Base-by-base conservation (phyloP, 805 yeast genomes). In the Priceomyces fermenticarens region DNA sequence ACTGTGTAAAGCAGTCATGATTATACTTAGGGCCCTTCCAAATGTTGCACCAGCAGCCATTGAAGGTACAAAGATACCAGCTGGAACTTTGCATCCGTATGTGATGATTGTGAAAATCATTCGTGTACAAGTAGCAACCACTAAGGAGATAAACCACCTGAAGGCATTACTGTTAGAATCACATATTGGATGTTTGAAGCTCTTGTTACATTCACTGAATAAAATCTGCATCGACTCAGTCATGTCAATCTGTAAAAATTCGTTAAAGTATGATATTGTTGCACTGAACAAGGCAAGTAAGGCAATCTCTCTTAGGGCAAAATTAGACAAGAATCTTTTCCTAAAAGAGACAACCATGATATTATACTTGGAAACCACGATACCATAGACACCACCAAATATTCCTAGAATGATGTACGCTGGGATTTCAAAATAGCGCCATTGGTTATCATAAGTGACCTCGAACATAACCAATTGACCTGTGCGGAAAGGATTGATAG, bases 51-150 rank as follows among this genome's bases (percentile, higher is more conserved):
- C 99, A 1, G 89, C 85, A 0, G 96, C 90, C 95, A 93, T 88
- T 1, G 96, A 86, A 2, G 99, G 99, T 40, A 93, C 95, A 63
- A 93, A 85, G 4, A 91, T 88, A 11, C 99, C 99, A n/a, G 97
- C 95, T 0, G 99, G 99, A 0, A 91, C 90, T 62, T 85, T 88
- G 46, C 89, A 82, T 2, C 97, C 97, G 59, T 95, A 93, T 0
- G 98, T 85, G 11, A 93, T 71, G 20, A 89, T 77, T 20, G 93
- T 87, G 37, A 93, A 71, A 0, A 73, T 47, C 67, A 83, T 78
- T 41, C 99, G 72, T 3, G 88, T 63, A 0, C 80, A 47, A 0
- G 96, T 85, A 0, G 97, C 97, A 38, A 78, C 67, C 0, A 75
- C 40, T 14, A 93, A 70, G 0, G 90, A 74, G 1, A 72, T 47